Evolutionary conservation across 1,284 basidiomycete species (phyloP).

Genomic region (Pterula multifida): DNA sequence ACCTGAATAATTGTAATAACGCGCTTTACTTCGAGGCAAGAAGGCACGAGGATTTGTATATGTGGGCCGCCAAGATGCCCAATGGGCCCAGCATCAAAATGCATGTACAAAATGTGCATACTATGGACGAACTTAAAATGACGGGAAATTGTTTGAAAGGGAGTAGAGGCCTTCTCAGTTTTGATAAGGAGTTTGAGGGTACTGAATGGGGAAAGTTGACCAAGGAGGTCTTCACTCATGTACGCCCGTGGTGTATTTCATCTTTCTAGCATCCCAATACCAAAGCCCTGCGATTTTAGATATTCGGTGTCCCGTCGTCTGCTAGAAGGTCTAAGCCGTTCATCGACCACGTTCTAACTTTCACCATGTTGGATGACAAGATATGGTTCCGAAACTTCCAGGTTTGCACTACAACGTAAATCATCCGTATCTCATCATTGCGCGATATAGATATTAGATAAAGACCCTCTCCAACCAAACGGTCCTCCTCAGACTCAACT

Average conservation of each 20-base stretch:
- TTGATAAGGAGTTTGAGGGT: conserved; percentile 86
- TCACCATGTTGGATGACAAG: conserved; percentile 91
- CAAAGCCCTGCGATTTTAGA: conserved; percentile 33
- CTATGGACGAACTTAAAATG: conserved; percentile 99
- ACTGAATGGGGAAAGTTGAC: conserved; percentile 82
- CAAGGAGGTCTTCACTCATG: conserved; percentile 96
- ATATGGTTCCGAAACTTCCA: conserved; percentile 99
- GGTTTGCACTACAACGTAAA: conserved; percentile 43
- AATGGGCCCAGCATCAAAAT: conserved; percentile 97
- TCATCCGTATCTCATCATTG: conserved; percentile 4
- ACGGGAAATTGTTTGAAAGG: conserved; percentile 98
- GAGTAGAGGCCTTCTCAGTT: conserved; percentile 83
- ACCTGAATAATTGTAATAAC: conserved; percentile 97
- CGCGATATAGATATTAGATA: conserved; percentile 60
- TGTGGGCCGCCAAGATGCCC: conserved; percentile 95
- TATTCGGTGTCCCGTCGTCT: conserved; percentile 87
- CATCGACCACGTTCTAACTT: conserved; percentile 94
- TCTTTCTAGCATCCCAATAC: conserved; percentile 4
- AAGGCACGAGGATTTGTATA: conserved; percentile 89
- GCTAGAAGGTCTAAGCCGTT: conserved; percentile 93
- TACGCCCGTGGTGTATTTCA: conserved; percentile 29
- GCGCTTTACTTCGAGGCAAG: conserved; percentile 96
- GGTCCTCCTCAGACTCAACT: conserved; percentile 69
- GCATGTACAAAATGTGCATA: conserved; percentile 98
- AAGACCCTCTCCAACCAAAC: conserved; percentile 65